Evolutionary conservation across 2,329 filamentous ascomycete species (phyloP).

Genomic region (Shiraia bambusicola): DNA sequence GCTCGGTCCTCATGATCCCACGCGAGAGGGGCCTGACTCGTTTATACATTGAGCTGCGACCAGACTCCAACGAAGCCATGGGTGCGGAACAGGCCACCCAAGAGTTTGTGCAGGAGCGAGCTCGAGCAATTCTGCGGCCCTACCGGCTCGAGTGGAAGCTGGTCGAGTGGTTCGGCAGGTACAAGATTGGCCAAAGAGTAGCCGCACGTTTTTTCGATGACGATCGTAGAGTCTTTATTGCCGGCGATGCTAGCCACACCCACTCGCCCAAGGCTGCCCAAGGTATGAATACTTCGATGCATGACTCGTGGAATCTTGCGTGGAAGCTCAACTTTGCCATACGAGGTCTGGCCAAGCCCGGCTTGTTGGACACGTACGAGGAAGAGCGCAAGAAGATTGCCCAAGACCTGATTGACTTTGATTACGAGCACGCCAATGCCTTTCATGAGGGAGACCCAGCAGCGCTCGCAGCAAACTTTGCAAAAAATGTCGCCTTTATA

Average conservation of each 20-base stretch:
- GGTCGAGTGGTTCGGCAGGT: slow-evolving; percentile 55
- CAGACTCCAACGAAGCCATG: slow-evolving; percentile 35
- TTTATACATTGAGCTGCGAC: slow-evolving; percentile 53
- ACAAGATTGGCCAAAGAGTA: slow-evolving; percentile 53
- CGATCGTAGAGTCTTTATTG: slow-evolving; percentile 50
- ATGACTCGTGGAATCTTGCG: slow-evolving; percentile 48
- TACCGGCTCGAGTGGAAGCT: slow-evolving; percentile 49
- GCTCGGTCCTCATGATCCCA: slow-evolving; percentile 72
- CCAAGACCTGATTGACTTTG: slow-evolving; percentile 48
- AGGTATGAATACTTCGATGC: slow-evolving; percentile 51
- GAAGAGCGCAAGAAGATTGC: slow-evolving; percentile 48
- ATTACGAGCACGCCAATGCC: slow-evolving; percentile 53
- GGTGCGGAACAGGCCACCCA: slow-evolving; percentile 50
- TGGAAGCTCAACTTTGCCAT: slow-evolving; percentile 49
- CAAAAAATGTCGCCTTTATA: slow-evolving; percentile 71
- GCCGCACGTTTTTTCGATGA: slow-evolving; percentile 49
- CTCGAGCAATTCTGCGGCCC: slow-evolving; percentile 51
- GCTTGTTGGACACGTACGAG: slow-evolving; percentile 45
- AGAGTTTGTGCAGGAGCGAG: slow-evolving; percentile 70
- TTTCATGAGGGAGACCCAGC: slow-evolving; percentile 63
- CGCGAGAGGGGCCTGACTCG: slow-evolving; percentile 72
- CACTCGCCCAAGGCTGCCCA: slow-evolving; percentile 48
- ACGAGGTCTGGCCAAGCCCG: slow-evolving; percentile 42
- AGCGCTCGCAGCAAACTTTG: slow-evolving; percentile 68
- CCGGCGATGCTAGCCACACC: slow-evolving; percentile 51